Evolutionary conservation across 2,329 filamentous ascomycete species (phyloP), one percentile per base, ranked within the genome.

Genomic region (Arthrobotrys sinensis): DNA sequence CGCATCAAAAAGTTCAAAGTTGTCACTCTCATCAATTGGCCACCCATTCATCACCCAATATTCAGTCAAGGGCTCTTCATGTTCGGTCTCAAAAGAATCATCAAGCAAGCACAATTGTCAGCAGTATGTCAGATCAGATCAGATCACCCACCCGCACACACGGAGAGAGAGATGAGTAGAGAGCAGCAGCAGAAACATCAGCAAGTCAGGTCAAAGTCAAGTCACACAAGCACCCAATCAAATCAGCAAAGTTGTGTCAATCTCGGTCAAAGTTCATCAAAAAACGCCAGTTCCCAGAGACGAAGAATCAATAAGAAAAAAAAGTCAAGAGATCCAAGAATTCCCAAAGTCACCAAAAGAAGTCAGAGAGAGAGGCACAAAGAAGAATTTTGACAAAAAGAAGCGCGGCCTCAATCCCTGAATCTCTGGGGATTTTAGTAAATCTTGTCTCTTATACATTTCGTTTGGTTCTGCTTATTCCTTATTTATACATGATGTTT

Each of bases 401-500:
- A 55, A 57, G 2, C 52, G 55, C 36, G 36, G 52, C 52, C 52
- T 57, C 52, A 7, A 40, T 66, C 60, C 57, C 69, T 62, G 45
- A 57, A 57, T 19, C 36, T 32, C 46, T 8, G 19, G 32, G 32
- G 19, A 67, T 21, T 67, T 67, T 38, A 57, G 52, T 60, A 36
- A 45, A 52, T 68, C 50, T 63, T 76, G 60, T 60, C 55, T 63
- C 73, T 77, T 65, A 46, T 77, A 71, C 66, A 77, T 78, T 70
- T 70, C 50, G 46, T 68, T 69, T 68, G 66, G 55, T 72, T 70
- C 48, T 68, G 53, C 36, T 66, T 63, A 60, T 78, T 71, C 60
- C 50, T 71, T 78, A 78, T 78, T 78, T 78, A 78, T 78, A 78
- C 75, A 78, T 78, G 75, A 71, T 78, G 60, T 73, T 73, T 73